Evolutionary conservation across 2,329 filamentous ascomycete species (phyloP), one percentile per base, ranked within the genome.

Genomic region (Claviceps monticola): DNA sequence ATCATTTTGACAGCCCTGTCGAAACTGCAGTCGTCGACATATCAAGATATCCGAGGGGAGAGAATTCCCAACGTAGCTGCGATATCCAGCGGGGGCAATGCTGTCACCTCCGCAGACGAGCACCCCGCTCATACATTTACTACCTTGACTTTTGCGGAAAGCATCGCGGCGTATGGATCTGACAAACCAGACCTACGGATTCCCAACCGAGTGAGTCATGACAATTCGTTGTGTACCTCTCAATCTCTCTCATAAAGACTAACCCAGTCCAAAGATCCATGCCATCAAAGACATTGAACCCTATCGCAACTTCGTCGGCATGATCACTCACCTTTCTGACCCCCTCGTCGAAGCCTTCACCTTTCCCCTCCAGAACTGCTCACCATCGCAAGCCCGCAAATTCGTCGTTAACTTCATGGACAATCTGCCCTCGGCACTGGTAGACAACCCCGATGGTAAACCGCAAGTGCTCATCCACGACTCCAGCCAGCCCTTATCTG

Each of bases 111-210:
- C 0, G 26, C 49, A 0, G 50, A 57, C n/a, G 59, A 61, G 19
- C 55, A 53, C 16, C 56, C 59, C 5, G 60, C 62, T 6, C 65
- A 70, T 29, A 48, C 58, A 13, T 64, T 70, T 41, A 68, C 62
- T 0, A 64, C 58, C 0, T 53, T 70, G 5, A 69, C 64, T 0
- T 70, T 68, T 53, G 65, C 65, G 0, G 64, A 70, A 2, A 64
- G 84, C 17, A 97, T 98, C 83, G 70, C 76, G 1, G 72, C 69
- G 2, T 95, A 90, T 61, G 93, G 93, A 11, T 86, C 82, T 4
- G 93, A 98, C 67, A 98, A 98, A 66, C 93, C 93, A 4, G 93
- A 98, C 62, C 70, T 91, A 9, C 80, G 93, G 17, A 84, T 90
- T 39, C 78, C 79, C 1, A 82, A 81, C 26, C 69, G 78, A 61